Conservation (phyloP, 208 protist species). For the Leishmania turanica region DNA sequence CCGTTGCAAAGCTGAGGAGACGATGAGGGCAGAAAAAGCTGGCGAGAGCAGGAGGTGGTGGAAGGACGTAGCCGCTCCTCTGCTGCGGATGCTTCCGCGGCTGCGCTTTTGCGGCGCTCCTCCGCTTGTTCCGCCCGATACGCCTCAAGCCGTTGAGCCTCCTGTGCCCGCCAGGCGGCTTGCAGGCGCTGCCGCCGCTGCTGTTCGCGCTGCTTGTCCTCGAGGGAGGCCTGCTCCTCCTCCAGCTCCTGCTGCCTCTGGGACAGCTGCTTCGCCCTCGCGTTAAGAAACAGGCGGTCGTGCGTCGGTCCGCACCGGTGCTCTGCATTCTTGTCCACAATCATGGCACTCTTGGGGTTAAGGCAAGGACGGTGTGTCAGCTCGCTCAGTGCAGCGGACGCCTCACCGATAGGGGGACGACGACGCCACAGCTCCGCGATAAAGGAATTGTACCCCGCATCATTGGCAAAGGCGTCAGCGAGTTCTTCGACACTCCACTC, state of each 20-base stretch:
- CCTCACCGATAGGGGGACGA: constrained; percentile 17
- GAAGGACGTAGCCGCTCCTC: background rate
- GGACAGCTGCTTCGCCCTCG: constrained; percentile 41
- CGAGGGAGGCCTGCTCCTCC: constrained; percentile 29
- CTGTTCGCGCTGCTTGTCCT: constrained; percentile 20
- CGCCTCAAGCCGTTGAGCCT: constrained; percentile 14
- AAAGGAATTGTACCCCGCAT: too few relatives aligned
- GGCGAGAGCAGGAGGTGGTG: background rate
- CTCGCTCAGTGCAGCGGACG: constrained; percentile 3
- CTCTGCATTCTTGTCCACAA: constrained; percentile 16
- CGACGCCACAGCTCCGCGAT: constrained; percentile 18
- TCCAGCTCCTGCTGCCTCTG: constrained; percentile 45
- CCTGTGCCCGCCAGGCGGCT: constrained; percentile 19
- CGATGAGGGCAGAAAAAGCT: background rate
- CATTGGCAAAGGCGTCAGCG: background rate
- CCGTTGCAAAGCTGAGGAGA: background rate
- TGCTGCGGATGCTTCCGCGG: background rate
- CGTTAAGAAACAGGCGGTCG: constrained; percentile 60
- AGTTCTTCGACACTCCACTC: constrained; percentile 32
- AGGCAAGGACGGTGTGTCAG: constrained; percentile 50
- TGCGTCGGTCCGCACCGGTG: constrained; percentile 31
- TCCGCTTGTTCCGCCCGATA: constrained; percentile 8
- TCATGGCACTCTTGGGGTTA: constrained; percentile 25
- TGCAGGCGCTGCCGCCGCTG: constrained; percentile 16
- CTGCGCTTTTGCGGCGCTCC: background rate